A percentile compares a stretch with the other conserved stretches of the same genome.
Evolutionary conservation across 192 early-diverging fungal genomes (phyloP).

Genomic region (Gaertneriomyces sp.): DNA sequence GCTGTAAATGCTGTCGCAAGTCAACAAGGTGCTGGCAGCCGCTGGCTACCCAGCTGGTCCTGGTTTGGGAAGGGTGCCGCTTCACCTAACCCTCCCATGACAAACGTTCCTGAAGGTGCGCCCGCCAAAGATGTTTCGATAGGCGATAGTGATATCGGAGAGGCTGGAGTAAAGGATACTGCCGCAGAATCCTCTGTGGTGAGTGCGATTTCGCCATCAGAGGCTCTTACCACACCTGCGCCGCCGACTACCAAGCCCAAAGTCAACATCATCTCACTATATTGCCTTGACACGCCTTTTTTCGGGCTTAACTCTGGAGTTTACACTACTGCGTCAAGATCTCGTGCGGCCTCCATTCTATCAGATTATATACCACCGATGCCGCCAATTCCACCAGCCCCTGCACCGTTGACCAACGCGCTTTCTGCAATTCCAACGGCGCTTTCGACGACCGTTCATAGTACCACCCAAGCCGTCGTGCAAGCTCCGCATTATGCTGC

Average conservation of each 20-base stretch:
- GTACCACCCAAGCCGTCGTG: slow-evolving; percentile 9
- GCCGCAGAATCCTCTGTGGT: neutral
- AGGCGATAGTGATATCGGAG: neutral
- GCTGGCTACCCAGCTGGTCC: too few species aligned
- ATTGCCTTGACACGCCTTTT: slow-evolving; percentile 50
- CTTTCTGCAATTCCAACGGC: slow-evolving; percentile 18
- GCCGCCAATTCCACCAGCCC: slow-evolving; percentile 22
- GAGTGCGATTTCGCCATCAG: slow-evolving; percentile 7
- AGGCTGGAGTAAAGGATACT: neutral
- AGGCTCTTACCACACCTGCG: slow-evolving; percentile 6
- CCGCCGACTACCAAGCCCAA: slow-evolving; percentile 9
- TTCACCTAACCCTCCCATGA: neutral
- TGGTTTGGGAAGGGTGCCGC: too few species aligned
- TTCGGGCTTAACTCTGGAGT: slow-evolving; percentile 43
- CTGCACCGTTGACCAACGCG: slow-evolving; percentile 1
- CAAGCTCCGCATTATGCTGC: neutral
- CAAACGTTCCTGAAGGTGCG: neutral
- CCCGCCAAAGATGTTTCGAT: neutral
- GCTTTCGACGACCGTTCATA: slow-evolving; percentile 14
- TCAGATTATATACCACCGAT: slow-evolving; percentile 33
- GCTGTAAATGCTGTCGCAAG: neutral
- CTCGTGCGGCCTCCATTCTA: slow-evolving; percentile 28
- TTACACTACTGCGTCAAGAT: slow-evolving; percentile 38
- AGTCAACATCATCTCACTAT: slow-evolving; percentile 39
- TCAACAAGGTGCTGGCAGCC: too few species aligned